Conservation (phyloP, 805 yeast species). For the Suhomyces sp. region DNA sequence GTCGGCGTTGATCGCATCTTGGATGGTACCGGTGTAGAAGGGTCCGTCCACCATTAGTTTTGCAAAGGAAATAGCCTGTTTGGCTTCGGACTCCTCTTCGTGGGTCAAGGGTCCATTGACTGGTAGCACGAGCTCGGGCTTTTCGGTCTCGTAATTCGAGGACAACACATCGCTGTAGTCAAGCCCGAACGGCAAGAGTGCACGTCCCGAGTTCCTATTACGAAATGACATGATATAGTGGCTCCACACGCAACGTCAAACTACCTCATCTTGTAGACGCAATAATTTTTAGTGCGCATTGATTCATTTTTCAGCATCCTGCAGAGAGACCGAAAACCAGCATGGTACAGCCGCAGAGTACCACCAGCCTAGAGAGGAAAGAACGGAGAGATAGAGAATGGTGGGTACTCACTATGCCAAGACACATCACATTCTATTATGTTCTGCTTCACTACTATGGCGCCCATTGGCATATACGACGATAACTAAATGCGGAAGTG, state of each 20-base stretch:
- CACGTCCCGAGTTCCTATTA: conserved; percentile 44
- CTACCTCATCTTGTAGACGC: not conserved
- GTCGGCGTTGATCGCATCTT: conserved; percentile 22
- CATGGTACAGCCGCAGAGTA: not conserved
- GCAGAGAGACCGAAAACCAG: not conserved
- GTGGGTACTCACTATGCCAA: not conserved
- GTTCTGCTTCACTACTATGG: not conserved
- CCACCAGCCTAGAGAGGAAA: not conserved
- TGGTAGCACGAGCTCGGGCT: conserved; percentile 54
- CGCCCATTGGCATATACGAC: not conserved
- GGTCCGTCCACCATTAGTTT: conserved; percentile 61
- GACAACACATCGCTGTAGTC: conserved; percentile 58
- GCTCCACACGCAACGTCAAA: not conserved
- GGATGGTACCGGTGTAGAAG: conserved; percentile 57
- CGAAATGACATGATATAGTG: conserved; percentile 51
- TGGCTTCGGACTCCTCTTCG: conserved; percentile 50
- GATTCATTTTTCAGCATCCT: not conserved
- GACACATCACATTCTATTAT: not conserved
- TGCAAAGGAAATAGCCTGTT: conserved; percentile 53
- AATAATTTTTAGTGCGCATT: not conserved
- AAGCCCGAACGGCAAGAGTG: conserved; percentile 65
- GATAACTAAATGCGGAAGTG: not conserved
- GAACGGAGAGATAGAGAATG: not conserved
- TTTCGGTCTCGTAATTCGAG: conserved; percentile 33
- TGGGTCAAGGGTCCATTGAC: conserved; percentile 57